A percentile compares a stretch with the other conserved stretches of the same genome.
Conservation (phyloP, 2,329 filamentous ascomycete genomes). For the Dothistroma septosporum region DNA sequence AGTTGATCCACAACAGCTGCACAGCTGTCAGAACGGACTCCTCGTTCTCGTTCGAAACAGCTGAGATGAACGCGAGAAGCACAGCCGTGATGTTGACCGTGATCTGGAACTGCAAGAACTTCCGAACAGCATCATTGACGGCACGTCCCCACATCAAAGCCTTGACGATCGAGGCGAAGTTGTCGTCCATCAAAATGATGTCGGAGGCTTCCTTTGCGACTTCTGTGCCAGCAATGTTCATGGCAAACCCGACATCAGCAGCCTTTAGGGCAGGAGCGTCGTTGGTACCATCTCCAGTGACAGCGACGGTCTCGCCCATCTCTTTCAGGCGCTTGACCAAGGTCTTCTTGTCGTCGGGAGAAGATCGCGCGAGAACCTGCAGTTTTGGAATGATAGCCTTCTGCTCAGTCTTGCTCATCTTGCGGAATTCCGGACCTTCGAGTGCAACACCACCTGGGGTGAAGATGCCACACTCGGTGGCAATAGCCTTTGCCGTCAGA, state of each 20-base stretch:
- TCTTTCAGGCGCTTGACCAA: constrained; percentile 62
- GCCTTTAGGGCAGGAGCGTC: constrained; percentile 63
- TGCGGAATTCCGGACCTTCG: constrained; percentile 45
- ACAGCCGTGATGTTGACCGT: constrained; percentile 92
- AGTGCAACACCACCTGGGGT: constrained; percentile 41
- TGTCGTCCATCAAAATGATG: constrained; percentile 61
- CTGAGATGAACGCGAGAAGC: constrained; percentile 78
- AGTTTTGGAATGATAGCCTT: constrained; percentile 57
- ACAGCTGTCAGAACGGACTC: constrained; percentile 78
- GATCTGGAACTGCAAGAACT: constrained; percentile 65
- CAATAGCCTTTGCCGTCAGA: constrained; percentile 68
- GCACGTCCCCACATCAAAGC: constrained; percentile 60
- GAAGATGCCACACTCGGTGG: constrained; percentile 66
- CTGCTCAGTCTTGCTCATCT: constrained; percentile 44
- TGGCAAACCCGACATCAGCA: constrained; percentile 64
- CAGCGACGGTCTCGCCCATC: constrained; percentile 62
- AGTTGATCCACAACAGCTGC: constrained; percentile 90
- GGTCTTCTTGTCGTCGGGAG: constrained; percentile 64
- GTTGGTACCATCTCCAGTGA: constrained; percentile 64
- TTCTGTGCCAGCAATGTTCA: constrained; percentile 64
- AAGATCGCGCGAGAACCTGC: constrained; percentile 65
- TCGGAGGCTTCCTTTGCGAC: constrained; percentile 60
- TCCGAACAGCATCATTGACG: constrained; percentile 53
- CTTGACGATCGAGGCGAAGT: constrained; percentile 60
- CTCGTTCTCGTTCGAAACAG: constrained; percentile 66